A percentile compares a stretch with the other conserved stretches of the same genome.
These are phyloP conservation scores for Aaosphaeria pasadenensis DNA, from an alignment of 2,329 filamentous ascomycete species.

Conservation along the genomic window DNA sequence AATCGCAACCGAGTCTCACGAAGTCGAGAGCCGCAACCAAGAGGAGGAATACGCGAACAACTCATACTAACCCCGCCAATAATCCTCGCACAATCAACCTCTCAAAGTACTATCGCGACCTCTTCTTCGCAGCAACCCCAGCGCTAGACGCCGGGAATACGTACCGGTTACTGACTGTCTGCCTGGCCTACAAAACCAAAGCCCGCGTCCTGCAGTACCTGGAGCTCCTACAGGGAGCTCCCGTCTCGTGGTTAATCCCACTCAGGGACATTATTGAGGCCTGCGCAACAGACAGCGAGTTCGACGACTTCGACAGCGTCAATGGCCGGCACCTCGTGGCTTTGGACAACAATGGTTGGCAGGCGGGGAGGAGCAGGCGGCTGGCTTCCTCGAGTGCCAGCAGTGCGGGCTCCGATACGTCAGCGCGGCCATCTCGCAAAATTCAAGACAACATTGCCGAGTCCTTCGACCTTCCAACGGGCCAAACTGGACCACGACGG, in stretches of 20 bases:
- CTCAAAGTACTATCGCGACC: conserved; percentile 2
- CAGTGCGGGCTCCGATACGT: too few species aligned
- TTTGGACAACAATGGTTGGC: too few species aligned
- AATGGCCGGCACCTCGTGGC: too few species aligned
- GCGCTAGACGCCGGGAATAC: not conserved
- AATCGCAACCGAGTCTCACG: not conserved
- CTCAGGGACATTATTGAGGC: too few species aligned
- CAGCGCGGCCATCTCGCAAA: not conserved
- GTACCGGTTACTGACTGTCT: conserved; percentile 2
- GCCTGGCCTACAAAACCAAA: conserved; percentile 12
- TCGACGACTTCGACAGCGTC: too few species aligned
- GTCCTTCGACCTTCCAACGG: not conserved
- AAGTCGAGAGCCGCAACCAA: not conserved
- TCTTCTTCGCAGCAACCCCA: conserved; percentile 3
- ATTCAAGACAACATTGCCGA: not conserved
- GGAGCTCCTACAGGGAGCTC: not conserved
- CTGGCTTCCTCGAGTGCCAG: too few species aligned
- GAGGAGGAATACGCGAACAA: not conserved
- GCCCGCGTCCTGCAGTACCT: conserved; percentile 4
- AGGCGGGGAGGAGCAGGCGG: too few species aligned
- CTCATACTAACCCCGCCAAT: not conserved
- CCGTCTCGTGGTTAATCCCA: too few species aligned
- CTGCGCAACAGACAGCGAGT: too few species aligned
- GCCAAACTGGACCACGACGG: not conserved
- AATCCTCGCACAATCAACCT: conserved; percentile 1